These are phyloP conservation scores for Halenospora varia DNA, from an alignment of 495 filamentous ascomycete genomes.

Conservation along the genomic window DNA sequence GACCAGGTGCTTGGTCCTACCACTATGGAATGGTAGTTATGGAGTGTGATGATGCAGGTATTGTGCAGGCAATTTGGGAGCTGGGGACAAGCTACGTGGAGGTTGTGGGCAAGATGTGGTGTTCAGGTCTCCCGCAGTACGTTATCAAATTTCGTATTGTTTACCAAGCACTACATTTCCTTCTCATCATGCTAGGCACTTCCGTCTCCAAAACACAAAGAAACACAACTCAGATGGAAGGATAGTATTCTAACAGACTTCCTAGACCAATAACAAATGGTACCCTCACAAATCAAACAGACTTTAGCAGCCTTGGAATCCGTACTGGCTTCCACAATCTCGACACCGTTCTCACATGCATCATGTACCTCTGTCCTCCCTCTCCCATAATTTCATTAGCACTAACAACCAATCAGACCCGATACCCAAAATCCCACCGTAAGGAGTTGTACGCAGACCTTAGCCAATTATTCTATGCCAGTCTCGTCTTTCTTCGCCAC, in stretches of 20 bases:
- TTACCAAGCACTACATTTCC: no score
- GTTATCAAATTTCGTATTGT: neutral
- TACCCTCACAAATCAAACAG: neutral
- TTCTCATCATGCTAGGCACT: neutral
- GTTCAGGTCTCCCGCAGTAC: neutral
- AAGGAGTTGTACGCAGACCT: neutral
- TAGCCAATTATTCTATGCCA: neutral
- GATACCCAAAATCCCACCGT: neutral
- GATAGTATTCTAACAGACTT: neutral
- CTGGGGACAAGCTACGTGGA: neutral
- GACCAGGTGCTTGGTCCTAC: neutral
- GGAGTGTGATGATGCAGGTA: neutral
- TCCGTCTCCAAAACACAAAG: neutral
- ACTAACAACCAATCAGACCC: neutral
- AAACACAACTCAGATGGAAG: neutral
- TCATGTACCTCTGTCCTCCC: neutral
- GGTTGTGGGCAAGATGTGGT: neutral
- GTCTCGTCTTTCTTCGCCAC: neutral
- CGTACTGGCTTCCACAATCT: neutral
- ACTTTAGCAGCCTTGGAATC: no score
- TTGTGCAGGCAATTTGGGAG: neutral
- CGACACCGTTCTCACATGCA: neutral
- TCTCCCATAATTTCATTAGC: neutral
- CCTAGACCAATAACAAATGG: neutral
- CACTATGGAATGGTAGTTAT: neutral